These are phyloP conservation scores for Nakataea oryzae DNA, from an alignment of 2,329 filamentous ascomycete genomes.

Conservation along the genomic window DNA sequence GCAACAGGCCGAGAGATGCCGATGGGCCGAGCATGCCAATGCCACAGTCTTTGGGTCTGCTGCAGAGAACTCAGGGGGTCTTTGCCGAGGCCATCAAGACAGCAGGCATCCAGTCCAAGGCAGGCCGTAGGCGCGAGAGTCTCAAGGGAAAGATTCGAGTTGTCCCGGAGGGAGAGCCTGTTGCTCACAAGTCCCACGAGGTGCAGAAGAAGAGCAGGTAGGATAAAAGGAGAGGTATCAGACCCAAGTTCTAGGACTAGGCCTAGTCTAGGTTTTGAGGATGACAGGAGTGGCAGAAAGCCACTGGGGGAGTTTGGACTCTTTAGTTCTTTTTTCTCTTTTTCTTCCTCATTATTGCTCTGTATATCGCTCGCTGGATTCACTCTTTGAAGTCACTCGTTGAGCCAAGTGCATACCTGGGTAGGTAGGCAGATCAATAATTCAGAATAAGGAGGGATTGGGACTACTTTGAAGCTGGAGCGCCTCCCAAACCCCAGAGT, in stretches of 20 bases:
- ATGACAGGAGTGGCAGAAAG: too few species aligned
- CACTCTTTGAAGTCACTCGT: too few species aligned
- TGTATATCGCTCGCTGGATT: too few species aligned
- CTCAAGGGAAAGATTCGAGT: constrained; percentile 1
- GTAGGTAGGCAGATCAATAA: too few species aligned
- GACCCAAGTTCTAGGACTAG: too few species aligned
- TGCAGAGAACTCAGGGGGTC: constrained; percentile 2
- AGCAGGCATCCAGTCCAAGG: neutral
- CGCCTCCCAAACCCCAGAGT: too few species aligned
- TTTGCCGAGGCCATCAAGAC: neutral
- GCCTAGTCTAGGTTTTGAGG: too few species aligned
- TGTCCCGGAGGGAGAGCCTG: neutral
- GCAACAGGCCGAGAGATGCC: neutral
- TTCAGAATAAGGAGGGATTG: too few species aligned
- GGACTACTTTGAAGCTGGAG: too few species aligned
- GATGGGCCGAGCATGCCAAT: constrained; percentile 4
- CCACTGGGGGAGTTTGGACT: neutral
- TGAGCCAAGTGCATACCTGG: too few species aligned
- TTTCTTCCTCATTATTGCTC: too few species aligned
- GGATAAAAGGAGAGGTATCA: neutral
- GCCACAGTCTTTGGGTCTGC: neutral
- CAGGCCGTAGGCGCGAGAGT: constrained; percentile 1
- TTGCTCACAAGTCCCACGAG: neutral
- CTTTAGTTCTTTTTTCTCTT: neutral
- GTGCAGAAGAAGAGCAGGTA: neutral